Conservation (phyloP, 306 rosid genomes). For the Pterocarpus macrocarpus region DNA sequence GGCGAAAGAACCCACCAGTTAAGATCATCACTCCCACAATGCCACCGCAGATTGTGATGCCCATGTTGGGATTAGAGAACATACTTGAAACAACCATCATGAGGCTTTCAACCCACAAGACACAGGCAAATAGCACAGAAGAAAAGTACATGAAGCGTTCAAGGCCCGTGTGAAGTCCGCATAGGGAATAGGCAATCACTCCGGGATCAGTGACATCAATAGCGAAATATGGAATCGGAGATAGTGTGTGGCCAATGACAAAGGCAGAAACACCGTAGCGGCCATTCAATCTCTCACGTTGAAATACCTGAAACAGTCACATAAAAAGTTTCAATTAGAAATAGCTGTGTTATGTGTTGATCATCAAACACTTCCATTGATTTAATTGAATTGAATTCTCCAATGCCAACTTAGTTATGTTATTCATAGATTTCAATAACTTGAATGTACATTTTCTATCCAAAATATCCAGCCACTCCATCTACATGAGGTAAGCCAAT, state of each 20-base stretch:
- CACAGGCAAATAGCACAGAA: slow-evolving; percentile 43
- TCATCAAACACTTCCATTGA: not conserved
- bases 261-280: slow-evolving; percentile 59
- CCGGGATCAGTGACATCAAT: slow-evolving; percentile 58
- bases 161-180: slow-evolving; percentile 55
- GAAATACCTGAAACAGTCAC: slow-evolving; percentile 51
- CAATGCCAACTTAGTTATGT: no score
- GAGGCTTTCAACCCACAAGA: slow-evolving; percentile 65
- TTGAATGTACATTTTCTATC: not conserved
- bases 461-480: not conserved
- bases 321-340: not conserved
- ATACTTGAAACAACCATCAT: slow-evolving; percentile 65
- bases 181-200: slow-evolving; percentile 51
- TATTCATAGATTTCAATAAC: not conserved
- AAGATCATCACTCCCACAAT: slow-evolving; percentile 63
- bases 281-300: slow-evolving; percentile 63
- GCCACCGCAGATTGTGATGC: slow-evolving; percentile 59
- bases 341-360: not conserved
- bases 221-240: slow-evolving; percentile 57
- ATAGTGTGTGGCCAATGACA: slow-evolving; percentile 59
- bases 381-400: not conserved
- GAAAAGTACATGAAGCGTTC: slow-evolving; percentile 52
- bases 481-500: not conserved
- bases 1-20: slow-evolving; percentile 54
- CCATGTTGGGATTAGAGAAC: slow-evolving; percentile 55